phyloP scores from a whole-genome alignment of 2,329 filamentous ascomycete genomes.

The Ophiostoma sp. region DNA sequence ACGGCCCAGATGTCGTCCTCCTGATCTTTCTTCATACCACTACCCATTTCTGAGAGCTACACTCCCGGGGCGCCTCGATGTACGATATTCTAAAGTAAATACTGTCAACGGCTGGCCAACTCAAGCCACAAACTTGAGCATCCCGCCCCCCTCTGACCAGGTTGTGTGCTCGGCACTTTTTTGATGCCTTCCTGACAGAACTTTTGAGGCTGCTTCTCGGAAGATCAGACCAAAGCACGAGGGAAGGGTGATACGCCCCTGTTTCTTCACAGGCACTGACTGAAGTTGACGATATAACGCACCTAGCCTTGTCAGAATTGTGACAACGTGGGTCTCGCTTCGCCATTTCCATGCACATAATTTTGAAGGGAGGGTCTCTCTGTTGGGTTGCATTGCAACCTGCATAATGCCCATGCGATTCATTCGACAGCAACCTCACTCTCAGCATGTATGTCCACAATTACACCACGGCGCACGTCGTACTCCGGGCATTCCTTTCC shows the following conservation, averaged over 20 bases:
- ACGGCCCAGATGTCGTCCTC: not conserved
- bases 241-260: constrained; percentile 1
- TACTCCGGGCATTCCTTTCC: not conserved
- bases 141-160: not conserved
- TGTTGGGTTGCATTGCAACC: constrained; percentile 15
- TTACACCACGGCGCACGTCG: not conserved
- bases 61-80: not conserved
- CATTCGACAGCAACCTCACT: not conserved
- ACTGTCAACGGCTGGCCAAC: not conserved
- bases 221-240: not conserved
- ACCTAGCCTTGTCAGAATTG: not conserved
- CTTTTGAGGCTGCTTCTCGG: not conserved
- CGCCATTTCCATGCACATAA: constrained; percentile 5
- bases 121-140: not conserved
- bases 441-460: not conserved
- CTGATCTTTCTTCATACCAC: not conserved
- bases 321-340: constrained; percentile 11
- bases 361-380: not conserved
- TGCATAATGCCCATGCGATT: constrained; percentile 6
- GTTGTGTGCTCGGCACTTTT: constrained; percentile 8
- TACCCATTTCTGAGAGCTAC: not conserved
- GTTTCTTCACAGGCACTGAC: not conserved
- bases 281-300: not conserved
- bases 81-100: not conserved
- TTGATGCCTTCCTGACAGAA: not conserved